These are phyloP conservation scores for Alternaria dauci DNA, from an alignment of 2,329 filamentous ascomycete species.

Conservation along the genomic window DNA sequence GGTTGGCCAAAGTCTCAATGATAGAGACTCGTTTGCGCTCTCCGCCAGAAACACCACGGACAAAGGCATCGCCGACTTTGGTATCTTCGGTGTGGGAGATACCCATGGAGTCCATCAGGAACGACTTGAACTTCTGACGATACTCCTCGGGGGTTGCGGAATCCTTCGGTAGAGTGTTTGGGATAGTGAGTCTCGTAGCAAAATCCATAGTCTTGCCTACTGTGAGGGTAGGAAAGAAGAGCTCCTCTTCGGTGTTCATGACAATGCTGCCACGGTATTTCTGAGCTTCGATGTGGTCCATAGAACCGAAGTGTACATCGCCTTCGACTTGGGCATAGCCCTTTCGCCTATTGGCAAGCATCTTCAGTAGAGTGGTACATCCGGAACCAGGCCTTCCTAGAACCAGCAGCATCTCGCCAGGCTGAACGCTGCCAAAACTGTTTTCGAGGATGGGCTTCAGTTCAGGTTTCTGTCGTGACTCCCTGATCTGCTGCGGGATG, in stretches of 20 bases:
- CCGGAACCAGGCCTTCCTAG: conserved; percentile 67
- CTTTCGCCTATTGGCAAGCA: conserved; percentile 58
- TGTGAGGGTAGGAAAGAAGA: conserved; percentile 61
- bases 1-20: conserved; percentile 68
- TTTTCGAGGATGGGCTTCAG: conserved; percentile 68
- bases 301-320: conserved; percentile 54
- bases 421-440: conserved; percentile 70
- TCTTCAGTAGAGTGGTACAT: conserved; percentile 71
- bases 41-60: conserved; percentile 73
- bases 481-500: conserved; percentile 51
- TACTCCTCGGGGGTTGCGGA: conserved; percentile 56
- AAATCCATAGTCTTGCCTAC: conserved; percentile 64
- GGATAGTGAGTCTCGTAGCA: conserved; percentile 66
- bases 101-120: conserved; percentile 58
- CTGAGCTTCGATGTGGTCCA: conserved; percentile 75
- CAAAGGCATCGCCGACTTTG: conserved; percentile 72
- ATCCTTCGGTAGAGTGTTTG: conserved; percentile 62
- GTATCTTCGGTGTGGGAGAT: conserved; percentile 67
- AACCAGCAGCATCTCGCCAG: conserved; percentile 77
- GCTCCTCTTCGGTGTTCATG: conserved; percentile 65
- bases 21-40: conserved; percentile 76
- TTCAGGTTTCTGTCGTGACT: conserved; percentile 57
- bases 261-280: conserved; percentile 80
- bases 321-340: conserved; percentile 81
- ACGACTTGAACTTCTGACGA: conserved; percentile 59